Base-by-base conservation (phyloP, 768 basidiomycete genomes). In the Mycena galopus region DNA sequence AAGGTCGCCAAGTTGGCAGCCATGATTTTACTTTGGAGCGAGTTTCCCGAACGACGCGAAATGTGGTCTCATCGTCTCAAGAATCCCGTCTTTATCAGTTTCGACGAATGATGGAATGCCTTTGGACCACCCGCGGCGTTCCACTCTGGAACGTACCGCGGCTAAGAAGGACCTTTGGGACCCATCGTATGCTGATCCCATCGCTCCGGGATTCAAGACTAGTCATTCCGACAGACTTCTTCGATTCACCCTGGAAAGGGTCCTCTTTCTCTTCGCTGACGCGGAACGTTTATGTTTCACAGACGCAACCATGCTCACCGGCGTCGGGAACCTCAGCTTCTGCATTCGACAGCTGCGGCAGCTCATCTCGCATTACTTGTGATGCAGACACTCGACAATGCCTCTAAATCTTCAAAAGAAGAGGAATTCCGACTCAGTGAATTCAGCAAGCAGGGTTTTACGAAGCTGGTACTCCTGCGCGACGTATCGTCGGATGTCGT, bases 301-400 rank as follows among this genome's bases (percentile, higher is more conserved):
- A 21, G 35, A 60, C n/a, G 35, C 59, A 23, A 37, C 59, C 37
- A 25, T 60, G 33, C 42, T 62, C 63, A 35, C 47, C n/a, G 63
- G 63, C 63, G 25, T 64, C 12, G 63, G 63, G 63, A 64, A 64
- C 25, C 47, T 64, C 50, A 64, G 63, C 63, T 64, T 64, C 30
- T 64, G 63, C 32, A 53, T 64, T 19, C 63, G 63, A 9, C 63
- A 64, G 50, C 44, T 64, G 33, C 63, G 63, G 32, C 63, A 64
- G 50, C 63, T 64, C 7, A 35, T 64, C 23, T 50, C 63, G 30
- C 63, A 64, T 53, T 35, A 64, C 50, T 37, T 64, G 23, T 29
- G 51, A 53, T 64, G 2, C 63, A 37, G 21, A 35, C 50, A 64
- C 53, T 53, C 32, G 21, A 64, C 32, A 64, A 29, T n/a, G 53